Evolutionary conservation across 2,329 filamentous ascomycete genomes (phyloP).

Genomic region (Paraconiothyrium brasiliense): DNA sequence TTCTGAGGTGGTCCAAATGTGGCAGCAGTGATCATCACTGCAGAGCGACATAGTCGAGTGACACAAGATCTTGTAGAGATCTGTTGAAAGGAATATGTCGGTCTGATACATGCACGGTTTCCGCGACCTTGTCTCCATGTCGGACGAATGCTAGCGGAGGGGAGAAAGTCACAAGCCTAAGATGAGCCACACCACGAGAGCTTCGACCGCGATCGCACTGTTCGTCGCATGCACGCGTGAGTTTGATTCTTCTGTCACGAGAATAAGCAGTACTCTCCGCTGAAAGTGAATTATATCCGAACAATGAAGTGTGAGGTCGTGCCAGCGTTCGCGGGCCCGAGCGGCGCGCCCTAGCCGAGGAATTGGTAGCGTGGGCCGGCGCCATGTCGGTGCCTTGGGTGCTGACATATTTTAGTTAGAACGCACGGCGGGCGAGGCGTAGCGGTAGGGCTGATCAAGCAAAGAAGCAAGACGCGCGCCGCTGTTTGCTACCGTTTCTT

Average conservation of each 20-base stretch:
- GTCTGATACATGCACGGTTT: not conserved
- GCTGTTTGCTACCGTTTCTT: slow-evolving; percentile 8
- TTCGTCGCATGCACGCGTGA: not conserved
- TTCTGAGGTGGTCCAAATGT: not conserved
- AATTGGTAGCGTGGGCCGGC: slow-evolving; percentile 10
- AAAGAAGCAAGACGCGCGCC: slow-evolving; percentile 10
- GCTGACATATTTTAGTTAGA: slow-evolving; percentile 15
- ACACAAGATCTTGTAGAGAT: not conserved
- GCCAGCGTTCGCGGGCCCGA: not conserved
- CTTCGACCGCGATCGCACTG: not conserved
- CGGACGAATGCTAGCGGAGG: not conserved
- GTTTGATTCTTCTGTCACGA: not conserved
- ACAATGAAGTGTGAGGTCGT: not conserved
- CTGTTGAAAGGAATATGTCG: not conserved
- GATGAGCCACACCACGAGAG: not conserved
- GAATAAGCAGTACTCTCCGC: not conserved
- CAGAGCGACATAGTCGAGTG: not conserved
- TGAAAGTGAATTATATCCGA: not conserved
- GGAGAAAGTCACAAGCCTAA: not conserved
- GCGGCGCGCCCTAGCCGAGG: slow-evolving; percentile 3
- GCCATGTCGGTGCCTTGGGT: slow-evolving; percentile 9
- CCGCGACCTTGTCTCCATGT: not conserved
- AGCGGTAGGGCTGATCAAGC: slow-evolving; percentile 16
- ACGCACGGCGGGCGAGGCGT: not conserved
- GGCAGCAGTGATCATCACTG: not conserved